phyloP scores from a whole-genome alignment of 345 rosid species.

The Eucalyptus tenuipes region DNA sequence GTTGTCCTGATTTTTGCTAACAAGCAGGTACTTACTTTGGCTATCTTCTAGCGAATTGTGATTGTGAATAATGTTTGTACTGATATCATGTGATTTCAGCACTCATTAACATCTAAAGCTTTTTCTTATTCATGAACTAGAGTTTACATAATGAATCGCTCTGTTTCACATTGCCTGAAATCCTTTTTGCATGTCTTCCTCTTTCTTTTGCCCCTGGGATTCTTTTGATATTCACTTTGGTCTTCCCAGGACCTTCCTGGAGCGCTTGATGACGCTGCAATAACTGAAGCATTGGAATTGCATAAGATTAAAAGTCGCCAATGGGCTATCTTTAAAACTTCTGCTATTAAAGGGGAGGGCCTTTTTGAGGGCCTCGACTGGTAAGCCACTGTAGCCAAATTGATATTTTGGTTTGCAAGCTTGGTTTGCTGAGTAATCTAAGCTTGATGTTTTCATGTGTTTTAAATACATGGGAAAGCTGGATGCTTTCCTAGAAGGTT shows the following conservation, averaged over 20 bases:
- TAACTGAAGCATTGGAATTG: conserved; percentile 56
- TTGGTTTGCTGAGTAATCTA: background rate
- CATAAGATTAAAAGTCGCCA: conserved; percentile 65
- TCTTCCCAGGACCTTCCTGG: conserved; percentile 60
- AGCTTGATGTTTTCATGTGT: background rate
- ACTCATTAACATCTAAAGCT: background rate
- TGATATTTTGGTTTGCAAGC: background rate
- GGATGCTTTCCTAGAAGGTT: background rate
- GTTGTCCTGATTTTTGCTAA: conserved; percentile 57
- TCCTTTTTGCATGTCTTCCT: background rate
- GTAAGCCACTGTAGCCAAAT: conserved; percentile 10
- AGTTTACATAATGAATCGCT: background rate
- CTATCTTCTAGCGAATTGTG: background rate
- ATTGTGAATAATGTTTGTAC: background rate
- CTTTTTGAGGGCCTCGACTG: conserved; percentile 75
- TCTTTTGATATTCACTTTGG: background rate
- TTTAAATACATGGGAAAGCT: background rate
- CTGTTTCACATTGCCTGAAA: background rate
- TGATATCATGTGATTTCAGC: background rate
- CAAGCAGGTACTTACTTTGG: conserved; percentile 37
- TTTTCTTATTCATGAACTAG: background rate
- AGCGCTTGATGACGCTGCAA: conserved; percentile 62
- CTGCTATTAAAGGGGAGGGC: conserved; percentile 64
- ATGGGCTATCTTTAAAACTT: conserved; percentile 69
- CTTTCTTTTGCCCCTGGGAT: background rate